Percentiles rank a stretch among this genome's conserved stretches.
Conservation (phyloP, 1,139 yeast genomes). For the Zygoascus hellenicus region DNA sequence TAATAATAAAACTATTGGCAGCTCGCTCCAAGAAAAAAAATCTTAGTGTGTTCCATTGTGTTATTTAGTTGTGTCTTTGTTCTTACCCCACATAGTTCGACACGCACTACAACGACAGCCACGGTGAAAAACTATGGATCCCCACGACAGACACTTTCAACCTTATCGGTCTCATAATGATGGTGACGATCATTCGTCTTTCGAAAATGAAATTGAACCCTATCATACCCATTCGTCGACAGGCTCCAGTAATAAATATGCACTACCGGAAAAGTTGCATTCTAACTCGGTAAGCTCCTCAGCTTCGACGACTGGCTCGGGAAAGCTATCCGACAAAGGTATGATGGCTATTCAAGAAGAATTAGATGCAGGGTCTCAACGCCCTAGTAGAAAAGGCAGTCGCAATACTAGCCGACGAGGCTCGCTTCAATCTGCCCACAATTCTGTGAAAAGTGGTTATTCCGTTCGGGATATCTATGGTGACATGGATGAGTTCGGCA, state of each 20-base stretch:
- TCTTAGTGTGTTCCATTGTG: no score
- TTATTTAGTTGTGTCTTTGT: no score
- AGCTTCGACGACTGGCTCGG: slow-evolving; percentile 4
- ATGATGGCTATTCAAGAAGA: slow-evolving; percentile 6
- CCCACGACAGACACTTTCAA: slow-evolving; percentile 15
- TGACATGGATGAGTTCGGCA: slow-evolving; percentile 18
- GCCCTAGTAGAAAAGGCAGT: neutral
- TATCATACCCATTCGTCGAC: neutral
- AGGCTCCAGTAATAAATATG: slow-evolving; percentile 5
- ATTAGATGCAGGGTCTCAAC: neutral
- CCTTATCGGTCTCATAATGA: slow-evolving; percentile 10
- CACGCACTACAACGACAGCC: neutral
- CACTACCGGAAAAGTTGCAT: slow-evolving; percentile 14
- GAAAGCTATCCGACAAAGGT: neutral
- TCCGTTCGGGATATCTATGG: slow-evolving; percentile 25
- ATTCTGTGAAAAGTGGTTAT: slow-evolving; percentile 14
- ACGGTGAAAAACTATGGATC: slow-evolving; percentile 1
- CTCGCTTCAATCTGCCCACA: slow-evolving; percentile 1
- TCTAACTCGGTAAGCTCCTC: neutral
- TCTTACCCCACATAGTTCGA: no score
- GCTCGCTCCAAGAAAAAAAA: no score
- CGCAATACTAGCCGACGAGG: slow-evolving; percentile 1
- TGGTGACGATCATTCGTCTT: slow-evolving; percentile 5
- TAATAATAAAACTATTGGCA: no score
- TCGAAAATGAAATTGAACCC: slow-evolving; percentile 2